phyloP scores from a whole-genome alignment of 2,329 filamentous ascomycete genomes.

The Fusarium torreyae region DNA sequence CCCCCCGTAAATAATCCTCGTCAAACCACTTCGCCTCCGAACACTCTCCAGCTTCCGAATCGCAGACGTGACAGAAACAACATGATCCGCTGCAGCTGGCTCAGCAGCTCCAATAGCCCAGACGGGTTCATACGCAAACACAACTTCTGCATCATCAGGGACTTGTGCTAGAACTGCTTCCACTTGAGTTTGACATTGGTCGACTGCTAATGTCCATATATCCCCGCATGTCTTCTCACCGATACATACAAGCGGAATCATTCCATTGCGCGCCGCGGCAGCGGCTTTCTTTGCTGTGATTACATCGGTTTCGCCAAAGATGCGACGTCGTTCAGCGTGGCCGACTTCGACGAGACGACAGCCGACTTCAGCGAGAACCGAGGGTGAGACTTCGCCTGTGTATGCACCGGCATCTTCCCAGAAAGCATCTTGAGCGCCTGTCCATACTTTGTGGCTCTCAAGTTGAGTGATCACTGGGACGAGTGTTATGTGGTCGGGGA shows the following conservation, averaged over 20 bases:
- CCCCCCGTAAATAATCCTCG: constrained; percentile 84
- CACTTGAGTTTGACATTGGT: constrained; percentile 78
- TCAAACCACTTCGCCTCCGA: constrained; percentile 66
- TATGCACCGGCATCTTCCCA: constrained; percentile 79
- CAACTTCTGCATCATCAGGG: constrained; percentile 74
- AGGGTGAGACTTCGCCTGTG: constrained; percentile 83
- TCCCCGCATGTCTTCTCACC: constrained; percentile 74
- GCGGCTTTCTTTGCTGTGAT: constrained; percentile 77
- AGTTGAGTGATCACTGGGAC: constrained; percentile 66
- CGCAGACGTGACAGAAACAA: constrained; percentile 77
- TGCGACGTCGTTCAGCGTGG: constrained; percentile 81
- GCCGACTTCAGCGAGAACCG: constrained; percentile 76
- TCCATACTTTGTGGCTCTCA: constrained; percentile 63
- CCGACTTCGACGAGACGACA: constrained; percentile 83
- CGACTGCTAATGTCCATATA: constrained; percentile 70
- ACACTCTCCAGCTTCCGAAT: constrained; percentile 70
- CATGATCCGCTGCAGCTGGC: constrained; percentile 80
- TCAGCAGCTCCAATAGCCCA: constrained; percentile 87
- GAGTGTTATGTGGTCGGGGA: constrained; percentile 83
- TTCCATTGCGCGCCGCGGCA: constrained; percentile 76
- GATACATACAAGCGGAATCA: constrained; percentile 85
- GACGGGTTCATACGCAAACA: constrained; percentile 89
- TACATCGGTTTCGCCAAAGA: constrained; percentile 83
- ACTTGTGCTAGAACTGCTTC: constrained; percentile 73
- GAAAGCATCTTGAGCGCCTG: constrained; percentile 82